phyloP scores from a whole-genome alignment of 805 yeast species.

The Yarrowia sp. region DNA sequence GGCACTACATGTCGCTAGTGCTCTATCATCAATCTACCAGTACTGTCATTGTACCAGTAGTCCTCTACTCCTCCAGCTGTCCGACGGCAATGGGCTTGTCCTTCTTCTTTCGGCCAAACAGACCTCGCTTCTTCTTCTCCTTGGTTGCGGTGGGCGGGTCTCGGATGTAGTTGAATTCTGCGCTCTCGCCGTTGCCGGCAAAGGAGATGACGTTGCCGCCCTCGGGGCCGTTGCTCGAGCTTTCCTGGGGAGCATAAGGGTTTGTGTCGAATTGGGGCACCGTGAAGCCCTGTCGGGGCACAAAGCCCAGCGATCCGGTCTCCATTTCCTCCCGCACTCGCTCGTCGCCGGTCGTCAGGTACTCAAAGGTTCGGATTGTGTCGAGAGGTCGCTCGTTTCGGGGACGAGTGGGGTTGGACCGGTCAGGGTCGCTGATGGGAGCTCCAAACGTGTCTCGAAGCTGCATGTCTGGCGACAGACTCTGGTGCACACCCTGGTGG shows the following conservation, averaged over 20 bases:
- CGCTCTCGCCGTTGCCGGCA: constrained; percentile 50
- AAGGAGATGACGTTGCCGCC: constrained; percentile 46
- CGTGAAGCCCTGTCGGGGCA: constrained; percentile 71
- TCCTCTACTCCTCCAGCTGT: constrained; percentile 30
- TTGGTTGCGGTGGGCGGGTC: constrained; percentile 59
- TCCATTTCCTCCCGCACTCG: constrained; percentile 82
- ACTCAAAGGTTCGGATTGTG: constrained; percentile 92
- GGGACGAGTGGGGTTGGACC: constrained; percentile 90
- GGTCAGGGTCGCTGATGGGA: constrained; percentile 77
- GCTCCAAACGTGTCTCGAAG: constrained; percentile 86
- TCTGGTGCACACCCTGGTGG: constrained; percentile 49
- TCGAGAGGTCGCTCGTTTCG: constrained; percentile 97
- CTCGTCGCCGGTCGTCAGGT: constrained; percentile 88
- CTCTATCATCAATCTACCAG: neutral
- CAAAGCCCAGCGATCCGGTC: constrained; percentile 80
- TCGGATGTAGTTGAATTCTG: constrained; percentile 51
- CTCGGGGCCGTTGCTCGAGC: constrained; percentile 37
- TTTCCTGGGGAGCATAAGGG: constrained; percentile 47
- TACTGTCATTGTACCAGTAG: no score
- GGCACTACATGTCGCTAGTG: neutral
- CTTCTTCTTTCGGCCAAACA: constrained; percentile 76
- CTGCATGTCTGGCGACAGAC: constrained; percentile 60
- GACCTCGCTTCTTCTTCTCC: constrained; percentile 75
- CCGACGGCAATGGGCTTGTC: constrained; percentile 25
- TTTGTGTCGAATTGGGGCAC: constrained; percentile 61